phyloP scores from a whole-genome alignment of 2,329 filamentous ascomycete species.

The Fusarium liriodendri region DNA sequence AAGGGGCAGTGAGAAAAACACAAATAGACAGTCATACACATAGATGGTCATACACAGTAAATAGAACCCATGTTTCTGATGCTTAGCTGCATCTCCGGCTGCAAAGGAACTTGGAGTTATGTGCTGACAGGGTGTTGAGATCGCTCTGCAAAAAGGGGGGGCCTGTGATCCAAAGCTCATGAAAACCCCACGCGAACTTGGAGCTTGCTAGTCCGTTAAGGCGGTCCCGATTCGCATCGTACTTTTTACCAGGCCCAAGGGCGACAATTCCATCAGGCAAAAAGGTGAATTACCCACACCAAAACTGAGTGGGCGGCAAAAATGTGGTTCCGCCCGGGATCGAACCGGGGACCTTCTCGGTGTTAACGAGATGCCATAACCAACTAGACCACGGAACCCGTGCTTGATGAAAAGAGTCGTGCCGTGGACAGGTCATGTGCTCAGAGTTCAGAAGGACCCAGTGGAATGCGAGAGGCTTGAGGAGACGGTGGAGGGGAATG shows the following conservation, averaged over 20 bases:
- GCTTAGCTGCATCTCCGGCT: not conserved
- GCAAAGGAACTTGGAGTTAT: not conserved
- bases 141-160: not conserved
- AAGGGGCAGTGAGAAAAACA: not conserved
- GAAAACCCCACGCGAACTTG: not conserved
- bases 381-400: conserved; percentile 29
- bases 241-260: not conserved
- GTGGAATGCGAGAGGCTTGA: not conserved
- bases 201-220: not conserved
- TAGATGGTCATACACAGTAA: not conserved
- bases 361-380: conserved; percentile 33
- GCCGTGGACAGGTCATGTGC: not conserved
- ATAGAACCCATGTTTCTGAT: not conserved
- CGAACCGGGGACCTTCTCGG: conserved; percentile 31
- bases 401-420: fast-evolving
- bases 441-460: not conserved
- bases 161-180: not conserved
- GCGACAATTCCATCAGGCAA: not conserved
- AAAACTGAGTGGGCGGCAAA: not conserved
- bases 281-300: not conserved
- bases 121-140: not conserved
- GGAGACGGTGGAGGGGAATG: not conserved
- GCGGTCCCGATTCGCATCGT: not conserved
- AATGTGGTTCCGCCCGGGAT: conserved; percentile 26
- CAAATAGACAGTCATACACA: not conserved